A percentile compares a stretch with the other conserved stretches of the same genome.
Conservation (phyloP, 106 monocot genomes). For the Xerophyta viscosa region DNA sequence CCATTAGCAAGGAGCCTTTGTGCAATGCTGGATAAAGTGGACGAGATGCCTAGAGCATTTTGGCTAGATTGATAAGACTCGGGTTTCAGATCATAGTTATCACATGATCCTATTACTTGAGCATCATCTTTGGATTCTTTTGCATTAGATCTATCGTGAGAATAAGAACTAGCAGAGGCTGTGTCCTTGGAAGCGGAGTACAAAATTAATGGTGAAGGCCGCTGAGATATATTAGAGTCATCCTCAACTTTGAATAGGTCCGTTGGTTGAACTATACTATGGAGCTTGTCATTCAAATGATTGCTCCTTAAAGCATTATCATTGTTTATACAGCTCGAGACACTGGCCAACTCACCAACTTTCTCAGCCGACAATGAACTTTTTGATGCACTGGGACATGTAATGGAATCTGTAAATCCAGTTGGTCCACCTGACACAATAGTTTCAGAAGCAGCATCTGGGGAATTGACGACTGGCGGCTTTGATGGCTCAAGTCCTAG, state of each 20-base stretch:
- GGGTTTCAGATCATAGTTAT: not conserved
- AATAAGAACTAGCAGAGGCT: not conserved
- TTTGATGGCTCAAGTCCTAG: slow-evolving; percentile 93
- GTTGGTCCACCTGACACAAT: slow-evolving; percentile 1
- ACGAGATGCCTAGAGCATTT: slow-evolving; percentile 22
- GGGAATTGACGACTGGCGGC: slow-evolving; percentile 54
- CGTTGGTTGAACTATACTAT: slow-evolving; percentile 1
- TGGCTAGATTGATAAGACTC: slow-evolving; percentile 9
- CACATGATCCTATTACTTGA: not conserved
- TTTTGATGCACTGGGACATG: slow-evolving; percentile 2
- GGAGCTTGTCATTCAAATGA: not conserved
- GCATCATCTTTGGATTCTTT: not conserved
- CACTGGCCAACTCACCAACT: not conserved
- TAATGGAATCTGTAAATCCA: slow-evolving; percentile 4
- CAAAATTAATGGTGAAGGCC: slow-evolving; percentile 8
- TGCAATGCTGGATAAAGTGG: slow-evolving; percentile 55
- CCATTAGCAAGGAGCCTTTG: slow-evolving; percentile 53
- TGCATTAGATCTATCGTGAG: slow-evolving; percentile 5
- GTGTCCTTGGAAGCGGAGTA: slow-evolving; percentile 7
- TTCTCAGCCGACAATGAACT: slow-evolving; percentile 2
- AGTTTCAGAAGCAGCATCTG: slow-evolving; percentile 7
- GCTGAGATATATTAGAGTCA: slow-evolving; percentile 5
- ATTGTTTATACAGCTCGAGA: not conserved
- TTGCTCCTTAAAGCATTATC: not conserved
- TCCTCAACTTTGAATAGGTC: slow-evolving; percentile 4